phyloP scores from a whole-genome alignment of 129 eudicot genomes.

The Centella asiatica region DNA sequence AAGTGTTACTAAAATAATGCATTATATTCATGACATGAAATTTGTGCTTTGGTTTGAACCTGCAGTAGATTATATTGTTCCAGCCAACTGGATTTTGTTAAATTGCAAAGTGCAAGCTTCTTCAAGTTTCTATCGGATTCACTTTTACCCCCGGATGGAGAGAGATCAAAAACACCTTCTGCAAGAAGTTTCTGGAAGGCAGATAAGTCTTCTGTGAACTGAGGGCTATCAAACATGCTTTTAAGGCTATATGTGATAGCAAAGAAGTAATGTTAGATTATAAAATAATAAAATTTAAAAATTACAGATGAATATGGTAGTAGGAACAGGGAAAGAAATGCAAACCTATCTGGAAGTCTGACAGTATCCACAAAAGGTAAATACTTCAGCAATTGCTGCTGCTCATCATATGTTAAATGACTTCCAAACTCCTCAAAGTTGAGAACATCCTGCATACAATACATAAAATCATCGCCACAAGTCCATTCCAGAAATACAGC shows the following conservation, averaged over 20 bases:
- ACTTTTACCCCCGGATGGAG: slow-evolving; percentile 37
- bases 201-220: slow-evolving; percentile 61
- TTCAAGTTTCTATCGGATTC: slow-evolving; percentile 60
- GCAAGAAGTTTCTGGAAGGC: slow-evolving; percentile 81
- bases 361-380: slow-evolving; percentile 44
- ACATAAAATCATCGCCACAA: background rate
- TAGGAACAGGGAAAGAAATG: background rate
- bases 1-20: background rate
- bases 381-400: slow-evolving; percentile 49
- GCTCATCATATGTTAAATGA: slow-evolving; percentile 54
- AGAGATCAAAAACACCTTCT: slow-evolving; percentile 73
- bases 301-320: background rate
- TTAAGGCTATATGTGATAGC: slow-evolving; percentile 42
- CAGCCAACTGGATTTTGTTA: slow-evolving; percentile 72
- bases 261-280: slow-evolving; percentile 17
- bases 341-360: slow-evolving; percentile 51
- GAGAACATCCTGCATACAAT: slow-evolving; percentile 53
- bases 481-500: background rate
- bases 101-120: slow-evolving; percentile 53
- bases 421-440: slow-evolving; percentile 49
- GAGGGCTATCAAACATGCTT: slow-evolving; percentile 70
- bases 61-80: slow-evolving; percentile 58
- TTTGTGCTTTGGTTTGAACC: slow-evolving; percentile 31
- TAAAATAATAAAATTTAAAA: background rate
- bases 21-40: background rate